Conservation (phyloP, 139 green algal species). For the Chlorella sp. region DNA sequence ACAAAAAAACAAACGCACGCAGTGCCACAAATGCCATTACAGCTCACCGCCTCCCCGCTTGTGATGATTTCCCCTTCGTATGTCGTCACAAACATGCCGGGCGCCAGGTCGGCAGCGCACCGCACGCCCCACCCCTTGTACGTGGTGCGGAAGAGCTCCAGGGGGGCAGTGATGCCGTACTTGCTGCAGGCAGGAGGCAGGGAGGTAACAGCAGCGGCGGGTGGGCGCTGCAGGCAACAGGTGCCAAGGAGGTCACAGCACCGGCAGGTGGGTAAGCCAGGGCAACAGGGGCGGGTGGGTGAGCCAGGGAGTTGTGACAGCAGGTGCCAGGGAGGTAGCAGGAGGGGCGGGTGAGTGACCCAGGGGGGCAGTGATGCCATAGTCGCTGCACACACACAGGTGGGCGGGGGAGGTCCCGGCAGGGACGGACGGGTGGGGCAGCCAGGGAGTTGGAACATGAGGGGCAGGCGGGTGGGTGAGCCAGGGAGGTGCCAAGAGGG, state of each 20-base stretch:
- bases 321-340: too few species aligned
- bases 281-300: too few species aligned
- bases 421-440: neutral
- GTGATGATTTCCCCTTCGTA: conserved; percentile 68
- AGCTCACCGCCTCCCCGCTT: conserved; percentile 53
- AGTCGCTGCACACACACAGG: neutral
- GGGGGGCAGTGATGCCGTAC: conserved; percentile 56
- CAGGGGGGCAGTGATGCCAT: conserved; percentile 62
- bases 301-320: too few species aligned
- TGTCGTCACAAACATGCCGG: conserved; percentile 62
- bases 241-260: too few species aligned
- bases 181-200: neutral
- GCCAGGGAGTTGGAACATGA: too few species aligned
- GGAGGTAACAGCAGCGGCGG: neutral
- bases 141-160: conserved; percentile 74
- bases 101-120: conserved; percentile 51
- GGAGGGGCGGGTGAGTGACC: too few species aligned
- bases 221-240: too few species aligned
- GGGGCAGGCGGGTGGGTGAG: neutral
- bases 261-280: neutral
- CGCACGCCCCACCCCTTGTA: conserved; percentile 72
- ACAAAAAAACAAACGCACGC: too few species aligned
- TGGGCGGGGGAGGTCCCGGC: neutral
- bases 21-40: neutral
- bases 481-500: neutral